These are phyloP conservation scores for Lanmaoa pseudosensibilis DNA, from an alignment of 768 basidiomycete genomes.

Conservation along the genomic window DNA sequence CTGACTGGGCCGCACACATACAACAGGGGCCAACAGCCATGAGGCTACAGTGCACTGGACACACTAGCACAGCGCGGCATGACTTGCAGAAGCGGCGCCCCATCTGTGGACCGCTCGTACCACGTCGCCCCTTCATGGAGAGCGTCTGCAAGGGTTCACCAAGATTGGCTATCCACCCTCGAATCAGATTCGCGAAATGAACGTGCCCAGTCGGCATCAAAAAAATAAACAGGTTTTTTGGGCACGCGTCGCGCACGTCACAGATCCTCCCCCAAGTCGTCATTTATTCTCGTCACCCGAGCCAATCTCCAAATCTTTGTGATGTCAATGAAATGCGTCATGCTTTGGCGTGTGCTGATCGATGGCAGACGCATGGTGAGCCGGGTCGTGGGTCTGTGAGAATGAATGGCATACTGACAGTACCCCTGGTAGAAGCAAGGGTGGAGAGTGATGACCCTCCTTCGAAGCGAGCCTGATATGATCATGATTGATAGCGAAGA, in stretches of 20 bases:
- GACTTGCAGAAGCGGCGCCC: background rate
- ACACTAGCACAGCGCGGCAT: slow-evolving; percentile 8
- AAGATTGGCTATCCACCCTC: slow-evolving; percentile 25
- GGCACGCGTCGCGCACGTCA: slow-evolving; percentile 20
- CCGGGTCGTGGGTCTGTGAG: background rate
- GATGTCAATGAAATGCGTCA: slow-evolving; percentile 23
- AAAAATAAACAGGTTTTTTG: background rate
- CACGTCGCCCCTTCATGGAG: slow-evolving; percentile 1
- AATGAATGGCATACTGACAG: background rate
- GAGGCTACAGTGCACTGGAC: slow-evolving; percentile 22
- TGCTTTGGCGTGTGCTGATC: slow-evolving; percentile 17
- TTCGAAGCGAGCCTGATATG: background rate
- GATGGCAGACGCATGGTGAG: slow-evolving; percentile 5
- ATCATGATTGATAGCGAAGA: background rate
- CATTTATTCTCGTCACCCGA: background rate
- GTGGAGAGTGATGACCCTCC: background rate
- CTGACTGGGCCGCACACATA: background rate
- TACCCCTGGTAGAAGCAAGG: slow-evolving; percentile 9
- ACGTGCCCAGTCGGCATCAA: slow-evolving; percentile 7
- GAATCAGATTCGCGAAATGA: slow-evolving; percentile 28
- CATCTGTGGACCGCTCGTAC: background rate
- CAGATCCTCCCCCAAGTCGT: slow-evolving; percentile 1
- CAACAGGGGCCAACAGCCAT: slow-evolving; percentile 13
- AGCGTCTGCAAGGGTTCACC: slow-evolving; percentile 4
- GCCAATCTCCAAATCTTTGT: slow-evolving; percentile 19